A percentile compares a stretch with the other conserved stretches of the same genome.
These are phyloP conservation scores for Xylaria castorea DNA, from an alignment of 495 filamentous ascomycete species.

Conservation along the genomic window DNA sequence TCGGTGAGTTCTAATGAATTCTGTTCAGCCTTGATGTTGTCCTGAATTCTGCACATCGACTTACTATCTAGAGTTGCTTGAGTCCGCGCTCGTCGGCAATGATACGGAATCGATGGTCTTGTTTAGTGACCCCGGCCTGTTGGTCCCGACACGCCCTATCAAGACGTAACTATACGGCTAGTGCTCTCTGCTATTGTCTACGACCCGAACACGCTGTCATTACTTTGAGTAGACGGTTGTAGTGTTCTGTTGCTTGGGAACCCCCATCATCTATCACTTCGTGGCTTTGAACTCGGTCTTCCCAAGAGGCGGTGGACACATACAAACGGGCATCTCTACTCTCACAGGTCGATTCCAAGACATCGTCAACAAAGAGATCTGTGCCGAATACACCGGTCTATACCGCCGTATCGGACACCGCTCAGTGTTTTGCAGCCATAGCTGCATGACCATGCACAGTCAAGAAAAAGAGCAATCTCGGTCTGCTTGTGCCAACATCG, in stretches of 20 bases:
- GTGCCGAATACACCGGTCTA: constrained; percentile 50
- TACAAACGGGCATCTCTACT: constrained; percentile 50
- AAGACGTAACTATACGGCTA: constrained; percentile 27
- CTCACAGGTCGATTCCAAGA: constrained; percentile 54
- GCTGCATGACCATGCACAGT: constrained; percentile 49
- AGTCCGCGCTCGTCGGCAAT: constrained; percentile 36
- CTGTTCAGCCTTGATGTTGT: constrained; percentile 50
- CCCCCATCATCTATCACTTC: constrained; percentile 50
- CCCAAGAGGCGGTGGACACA: constrained; percentile 53
- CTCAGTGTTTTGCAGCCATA: constrained; percentile 44
- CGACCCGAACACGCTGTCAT: constrained; percentile 31
- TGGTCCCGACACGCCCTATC: constrained; percentile 34
- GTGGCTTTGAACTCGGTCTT: constrained; percentile 46
- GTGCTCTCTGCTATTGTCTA: constrained; percentile 29
- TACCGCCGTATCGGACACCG: constrained; percentile 43
- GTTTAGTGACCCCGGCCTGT: constrained; percentile 31
- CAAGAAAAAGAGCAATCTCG: constrained; percentile 46
- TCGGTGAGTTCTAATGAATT: constrained; percentile 50
- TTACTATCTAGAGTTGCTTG: constrained; percentile 37
- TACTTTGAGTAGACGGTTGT: constrained; percentile 12
- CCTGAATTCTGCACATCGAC: constrained; percentile 36
- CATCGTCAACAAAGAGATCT: constrained; percentile 51
- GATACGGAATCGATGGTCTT: constrained; percentile 38
- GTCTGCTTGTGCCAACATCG: constrained; percentile 49
- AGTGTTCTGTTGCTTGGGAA: constrained; percentile 17